phyloP scores from a whole-genome alignment of 108 stramenopile genomes.

The Cyclotella cryptica region DNA sequence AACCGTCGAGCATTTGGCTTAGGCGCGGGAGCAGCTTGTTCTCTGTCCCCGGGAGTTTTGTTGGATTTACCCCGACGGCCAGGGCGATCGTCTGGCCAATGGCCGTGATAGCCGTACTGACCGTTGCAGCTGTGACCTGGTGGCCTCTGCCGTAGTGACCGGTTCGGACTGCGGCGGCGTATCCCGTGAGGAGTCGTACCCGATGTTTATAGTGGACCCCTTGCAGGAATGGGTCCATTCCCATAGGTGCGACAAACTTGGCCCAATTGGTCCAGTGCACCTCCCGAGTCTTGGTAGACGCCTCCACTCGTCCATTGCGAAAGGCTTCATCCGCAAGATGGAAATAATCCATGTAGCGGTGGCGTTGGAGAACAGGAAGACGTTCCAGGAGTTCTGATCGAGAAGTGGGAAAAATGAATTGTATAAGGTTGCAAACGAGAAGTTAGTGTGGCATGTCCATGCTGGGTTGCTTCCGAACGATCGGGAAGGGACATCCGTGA shows the following conservation, averaged over 20 bases:
- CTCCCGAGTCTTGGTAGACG: constrained; percentile 7
- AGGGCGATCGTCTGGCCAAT: constrained; percentile 13
- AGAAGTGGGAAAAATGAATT: constrained; percentile 3
- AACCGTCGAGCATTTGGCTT: no score
- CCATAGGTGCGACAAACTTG: neutral
- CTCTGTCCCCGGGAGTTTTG: neutral
- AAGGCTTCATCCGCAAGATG: constrained; percentile 2
- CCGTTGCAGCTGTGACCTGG: neutral
- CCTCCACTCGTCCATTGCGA: constrained; percentile 16
- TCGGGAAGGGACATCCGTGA: constrained; percentile 16
- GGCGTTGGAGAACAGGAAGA: constrained; percentile 4
- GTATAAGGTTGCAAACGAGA: neutral
- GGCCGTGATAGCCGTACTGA: constrained; percentile 9
- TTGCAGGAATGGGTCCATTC: constrained; percentile 25
- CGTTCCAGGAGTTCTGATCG: constrained; percentile 2
- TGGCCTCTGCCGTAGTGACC: neutral
- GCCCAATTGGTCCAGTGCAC: constrained; percentile 2
- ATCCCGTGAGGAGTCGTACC: constrained; percentile 4
- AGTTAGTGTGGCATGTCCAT: constrained; percentile 2
- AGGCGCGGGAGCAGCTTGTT: no score
- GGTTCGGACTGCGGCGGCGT: neutral
- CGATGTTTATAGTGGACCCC: neutral
- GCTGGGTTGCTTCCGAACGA: constrained; percentile 4
- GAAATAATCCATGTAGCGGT: neutral
- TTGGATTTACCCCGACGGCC: neutral